Percentiles rank a stretch among this genome's conserved stretches.
These are phyloP conservation scores for Gossypium stocksii DNA, from an alignment of 345 rosid genomes.

Conservation along the genomic window DNA sequence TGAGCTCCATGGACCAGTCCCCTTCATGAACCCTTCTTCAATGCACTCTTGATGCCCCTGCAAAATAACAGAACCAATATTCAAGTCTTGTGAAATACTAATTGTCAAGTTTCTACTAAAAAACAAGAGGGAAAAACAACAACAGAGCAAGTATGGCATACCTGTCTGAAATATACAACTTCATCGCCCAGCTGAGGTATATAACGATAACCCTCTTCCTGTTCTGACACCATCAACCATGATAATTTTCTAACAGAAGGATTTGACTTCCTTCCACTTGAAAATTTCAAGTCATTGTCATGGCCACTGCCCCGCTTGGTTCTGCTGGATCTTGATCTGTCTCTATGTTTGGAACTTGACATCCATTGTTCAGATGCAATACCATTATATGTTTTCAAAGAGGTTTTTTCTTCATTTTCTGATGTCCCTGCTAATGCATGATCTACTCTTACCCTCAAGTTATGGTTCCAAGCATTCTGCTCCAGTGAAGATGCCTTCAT, in stretches of 20 bases:
- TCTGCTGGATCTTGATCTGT: constrained; percentile 54
- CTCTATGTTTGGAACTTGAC: constrained; percentile 48
- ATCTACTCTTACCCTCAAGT: constrained; percentile 32
- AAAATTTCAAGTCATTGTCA: constrained; percentile 25
- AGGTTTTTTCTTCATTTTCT: constrained; percentile 30
- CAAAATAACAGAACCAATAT: constrained; percentile 26
- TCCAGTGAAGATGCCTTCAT: constrained; percentile 48
- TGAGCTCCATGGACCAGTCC: constrained; percentile 55
- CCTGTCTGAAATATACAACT: constrained; percentile 90
- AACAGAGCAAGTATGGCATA: constrained; percentile 17
- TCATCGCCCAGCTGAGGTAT: constrained; percentile 92
- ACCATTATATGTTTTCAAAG: constrained; percentile 29
- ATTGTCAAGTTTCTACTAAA: neutral
- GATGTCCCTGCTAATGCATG: constrained; percentile 38
- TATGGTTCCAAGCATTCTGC: constrained; percentile 26
- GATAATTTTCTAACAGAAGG: constrained; percentile 45
- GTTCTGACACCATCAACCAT: constrained; percentile 83
- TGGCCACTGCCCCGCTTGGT: constrained; percentile 31
- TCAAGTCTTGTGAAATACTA: constrained; percentile 2
- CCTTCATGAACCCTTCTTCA: constrained; percentile 31
- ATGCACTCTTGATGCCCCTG: constrained; percentile 90
- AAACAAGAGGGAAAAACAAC: neutral
- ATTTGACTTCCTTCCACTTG: constrained; percentile 34
- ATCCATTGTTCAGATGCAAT: constrained; percentile 55
- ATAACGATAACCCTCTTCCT: constrained; percentile 84